Evolutionary conservation across 2,329 filamentous ascomycete species (phyloP).

Genomic region (Coniochaeta hoffmannii): DNA sequence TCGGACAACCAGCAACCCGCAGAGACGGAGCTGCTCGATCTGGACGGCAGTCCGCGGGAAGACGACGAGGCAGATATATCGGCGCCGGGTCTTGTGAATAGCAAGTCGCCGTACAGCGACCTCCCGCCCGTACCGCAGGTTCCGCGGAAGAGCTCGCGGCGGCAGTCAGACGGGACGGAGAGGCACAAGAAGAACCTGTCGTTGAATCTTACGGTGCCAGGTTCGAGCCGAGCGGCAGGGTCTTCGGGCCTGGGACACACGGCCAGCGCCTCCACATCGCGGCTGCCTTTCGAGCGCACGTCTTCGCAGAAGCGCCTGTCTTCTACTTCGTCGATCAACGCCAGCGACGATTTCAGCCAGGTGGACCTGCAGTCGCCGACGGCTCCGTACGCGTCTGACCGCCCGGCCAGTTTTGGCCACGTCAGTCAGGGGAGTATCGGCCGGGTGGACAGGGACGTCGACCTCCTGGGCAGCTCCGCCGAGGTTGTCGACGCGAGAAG

Average conservation of each 20-base stretch:
- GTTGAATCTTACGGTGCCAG: constrained; percentile 17
- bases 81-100: constrained; percentile 54
- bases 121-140: constrained; percentile 43
- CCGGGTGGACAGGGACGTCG: constrained; percentile 42
- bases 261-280: constrained; percentile 22
- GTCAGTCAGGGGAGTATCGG: constrained; percentile 52
- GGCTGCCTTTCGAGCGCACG: constrained; percentile 51
- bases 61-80: constrained; percentile 36
- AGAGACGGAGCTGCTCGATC: constrained; percentile 33
- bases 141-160: constrained; percentile 67
- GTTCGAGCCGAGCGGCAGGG: constrained; percentile 1
- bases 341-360: constrained; percentile 37
- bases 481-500: constrained; percentile 43
- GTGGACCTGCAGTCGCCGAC: constrained; percentile 26
- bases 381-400: constrained; percentile 32
- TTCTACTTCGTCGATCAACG: constrained; percentile 35
- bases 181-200: constrained; percentile 25
- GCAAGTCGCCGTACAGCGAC: constrained; percentile 21
- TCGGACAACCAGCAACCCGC: constrained; percentile 23
- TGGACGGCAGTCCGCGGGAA: constrained; percentile 36
- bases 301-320: constrained; percentile 37
- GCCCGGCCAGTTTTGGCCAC: constrained; percentile 46
- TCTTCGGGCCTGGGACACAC: constrained; percentile 15
- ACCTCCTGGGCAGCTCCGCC: constrained; percentile 45
- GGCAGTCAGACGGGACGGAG: constrained; percentile 34